Conservation (phyloP, 1,284 basidiomycete genomes). For the Ceratobasidium sp. region DNA sequence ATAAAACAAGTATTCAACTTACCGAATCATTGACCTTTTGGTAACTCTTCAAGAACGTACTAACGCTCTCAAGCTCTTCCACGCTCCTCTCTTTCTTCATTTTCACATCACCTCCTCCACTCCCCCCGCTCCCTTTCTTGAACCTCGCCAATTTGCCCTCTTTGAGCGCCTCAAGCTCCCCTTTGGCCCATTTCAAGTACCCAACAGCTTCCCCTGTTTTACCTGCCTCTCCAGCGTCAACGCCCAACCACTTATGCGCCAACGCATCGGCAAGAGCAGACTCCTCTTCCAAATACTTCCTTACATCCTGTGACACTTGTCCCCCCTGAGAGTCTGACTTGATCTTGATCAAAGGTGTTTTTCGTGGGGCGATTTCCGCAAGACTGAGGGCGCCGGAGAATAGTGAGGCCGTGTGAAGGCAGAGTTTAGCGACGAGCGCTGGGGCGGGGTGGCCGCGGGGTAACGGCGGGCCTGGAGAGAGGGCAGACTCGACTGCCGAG, state of each 20-base stretch:
- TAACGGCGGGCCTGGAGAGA: slow-evolving; percentile 93
- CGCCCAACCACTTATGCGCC: slow-evolving; percentile 94
- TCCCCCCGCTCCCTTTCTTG: slow-evolving; percentile 53
- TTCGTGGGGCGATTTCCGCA: slow-evolving; percentile 68
- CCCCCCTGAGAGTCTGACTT: slow-evolving; percentile 29
- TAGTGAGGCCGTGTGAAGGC: slow-evolving; percentile 85
- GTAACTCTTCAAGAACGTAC: slow-evolving; percentile 83
- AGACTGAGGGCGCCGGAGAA: slow-evolving; percentile 84
- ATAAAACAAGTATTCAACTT: slow-evolving; percentile 54
- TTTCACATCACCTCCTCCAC: slow-evolving; percentile 63
- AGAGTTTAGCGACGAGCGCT: slow-evolving; percentile 90
- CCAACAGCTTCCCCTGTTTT: slow-evolving; percentile 86
- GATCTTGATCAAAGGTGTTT: slow-evolving; percentile 49
- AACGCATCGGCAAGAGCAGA: slow-evolving; percentile 77
- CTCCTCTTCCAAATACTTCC: slow-evolving; percentile 80
- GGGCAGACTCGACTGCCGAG: slow-evolving; percentile 81
- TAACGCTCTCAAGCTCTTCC: slow-evolving; percentile 77
- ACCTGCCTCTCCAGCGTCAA: slow-evolving; percentile 85
- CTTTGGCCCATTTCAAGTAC: slow-evolving; percentile 79
- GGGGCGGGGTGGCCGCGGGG: slow-evolving; percentile 93
- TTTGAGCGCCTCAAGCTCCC: slow-evolving; percentile 72
- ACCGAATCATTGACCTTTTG: slow-evolving; percentile 93
- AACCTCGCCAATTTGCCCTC: slow-evolving; percentile 55
- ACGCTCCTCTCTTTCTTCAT: slow-evolving; percentile 70
- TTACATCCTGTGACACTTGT: slow-evolving; percentile 76